These are phyloP conservation scores for Fraxinus pennsylvanica DNA, from an alignment of 257 asterid genomes.

Conservation along the genomic window DNA sequence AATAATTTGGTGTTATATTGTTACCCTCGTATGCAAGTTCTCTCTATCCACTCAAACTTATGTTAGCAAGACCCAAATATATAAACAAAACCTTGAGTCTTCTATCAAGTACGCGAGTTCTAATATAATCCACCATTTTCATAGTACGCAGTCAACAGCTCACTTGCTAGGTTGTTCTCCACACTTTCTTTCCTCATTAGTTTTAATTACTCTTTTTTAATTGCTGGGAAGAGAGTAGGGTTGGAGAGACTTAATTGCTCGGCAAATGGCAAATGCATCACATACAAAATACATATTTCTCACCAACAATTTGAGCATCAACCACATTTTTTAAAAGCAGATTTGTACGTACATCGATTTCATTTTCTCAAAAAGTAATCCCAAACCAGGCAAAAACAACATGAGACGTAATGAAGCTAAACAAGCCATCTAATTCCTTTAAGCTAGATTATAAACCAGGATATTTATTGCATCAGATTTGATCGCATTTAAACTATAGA, in stretches of 20 bases:
- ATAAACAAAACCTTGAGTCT: background rate
- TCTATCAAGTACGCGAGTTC: background rate
- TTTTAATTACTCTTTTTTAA: too few species aligned
- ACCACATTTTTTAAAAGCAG: background rate
- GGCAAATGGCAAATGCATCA: background rate
- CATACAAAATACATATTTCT: constrained; percentile 3
- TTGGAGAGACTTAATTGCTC: too few species aligned
- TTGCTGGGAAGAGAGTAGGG: background rate
- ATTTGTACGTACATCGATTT: too few species aligned
- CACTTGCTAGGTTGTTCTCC: too few species aligned
- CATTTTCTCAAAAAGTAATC: background rate
- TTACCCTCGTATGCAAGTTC: background rate
- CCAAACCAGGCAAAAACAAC: background rate
- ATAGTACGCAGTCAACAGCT: too few species aligned
- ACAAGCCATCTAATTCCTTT: background rate
- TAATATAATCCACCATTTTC: too few species aligned
- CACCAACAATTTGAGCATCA: background rate
- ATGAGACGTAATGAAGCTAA: background rate
- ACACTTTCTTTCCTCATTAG: background rate
- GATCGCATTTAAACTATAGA: background rate
- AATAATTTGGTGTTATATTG: background rate
- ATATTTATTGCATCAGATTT: background rate
- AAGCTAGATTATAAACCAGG: too few species aligned
- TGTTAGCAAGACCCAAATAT: background rate
- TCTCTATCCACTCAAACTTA: background rate